Conservation (phyloP, 768 basidiomycete genomes). For the Russula abietina region DNA sequence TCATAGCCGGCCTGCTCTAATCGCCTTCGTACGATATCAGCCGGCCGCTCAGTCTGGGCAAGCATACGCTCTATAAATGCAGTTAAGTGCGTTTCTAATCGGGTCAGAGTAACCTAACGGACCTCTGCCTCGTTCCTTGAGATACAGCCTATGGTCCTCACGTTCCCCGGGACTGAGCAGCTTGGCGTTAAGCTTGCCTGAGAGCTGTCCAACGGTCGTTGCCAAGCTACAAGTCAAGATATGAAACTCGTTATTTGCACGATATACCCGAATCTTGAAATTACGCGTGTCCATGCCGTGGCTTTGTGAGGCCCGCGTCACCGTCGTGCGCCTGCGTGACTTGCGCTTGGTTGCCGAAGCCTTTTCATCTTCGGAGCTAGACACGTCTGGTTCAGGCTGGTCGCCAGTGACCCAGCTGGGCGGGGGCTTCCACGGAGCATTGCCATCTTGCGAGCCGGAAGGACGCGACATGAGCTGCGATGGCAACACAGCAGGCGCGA, state of each 20-base stretch:
- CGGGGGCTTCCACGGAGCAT: slow-evolving; percentile 53
- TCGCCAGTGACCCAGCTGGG: slow-evolving; percentile 67
- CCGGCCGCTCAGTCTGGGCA: slow-evolving; percentile 73
- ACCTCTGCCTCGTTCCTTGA: slow-evolving; percentile 76
- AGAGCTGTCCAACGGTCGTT: slow-evolving; percentile 65
- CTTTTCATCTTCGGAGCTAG: slow-evolving; percentile 40
- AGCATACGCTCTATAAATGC: slow-evolving; percentile 66
- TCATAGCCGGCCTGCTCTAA: slow-evolving; percentile 89
- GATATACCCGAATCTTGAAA: slow-evolving; percentile 71
- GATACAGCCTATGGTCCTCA: slow-evolving; percentile 62
- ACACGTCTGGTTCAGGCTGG: slow-evolving; percentile 38
- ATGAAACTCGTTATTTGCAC: slow-evolving; percentile 65
- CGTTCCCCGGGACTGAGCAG: slow-evolving; percentile 44
- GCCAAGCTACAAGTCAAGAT: slow-evolving; percentile 56
- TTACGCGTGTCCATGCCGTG: slow-evolving; percentile 5
- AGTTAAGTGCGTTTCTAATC: slow-evolving; percentile 1
- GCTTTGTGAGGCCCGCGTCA: slow-evolving; percentile 4
- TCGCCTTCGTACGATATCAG: slow-evolving; percentile 74
- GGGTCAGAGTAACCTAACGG: slow-evolving; percentile 26
- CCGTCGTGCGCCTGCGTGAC: slow-evolving; percentile 19
- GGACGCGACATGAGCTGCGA: slow-evolving; percentile 15
- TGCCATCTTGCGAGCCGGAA: slow-evolving; percentile 23
- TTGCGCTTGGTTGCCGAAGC: slow-evolving; percentile 24
- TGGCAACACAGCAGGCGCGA: slow-evolving; percentile 15
- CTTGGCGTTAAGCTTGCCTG: slow-evolving; percentile 54